Base-by-base conservation (phyloP, 345 rosid genomes). In the Mallotus nudiflorus region DNA sequence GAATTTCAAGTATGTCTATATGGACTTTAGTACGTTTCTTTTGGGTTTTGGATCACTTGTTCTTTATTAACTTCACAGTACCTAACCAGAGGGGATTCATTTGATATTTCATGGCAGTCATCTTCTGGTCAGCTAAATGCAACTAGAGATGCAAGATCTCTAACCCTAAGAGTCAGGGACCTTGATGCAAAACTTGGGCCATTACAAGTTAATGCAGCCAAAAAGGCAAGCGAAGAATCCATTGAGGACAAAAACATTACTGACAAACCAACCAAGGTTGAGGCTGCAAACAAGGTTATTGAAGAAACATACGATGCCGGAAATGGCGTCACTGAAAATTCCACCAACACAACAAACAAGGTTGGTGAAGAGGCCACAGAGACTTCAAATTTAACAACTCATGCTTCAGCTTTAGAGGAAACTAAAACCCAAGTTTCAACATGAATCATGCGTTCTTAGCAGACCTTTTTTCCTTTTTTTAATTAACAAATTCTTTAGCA, bases 161-260 rank as follows among this genome's bases (percentile, higher is more conserved):
- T 93, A 35, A 82, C 85, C 13, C 65, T 62, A 27, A 82, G 70
- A 16, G 81, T 91, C 67, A 93, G 85, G 83, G 85, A 85, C 72
- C 69, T 83, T 67, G 98, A 91, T 69, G 86, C 86, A 69, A 83
- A 82, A 82, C 84, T 89, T 69, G 90, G 87, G 68, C 86, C 91
- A 35, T 42, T 86, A 53, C 79, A 77, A 71, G 74, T 76, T 76
- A 77, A 20, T 62, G 19, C 51, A 12, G 44, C 57, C 4, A 24
- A 65, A 13, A 46, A 40, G 50, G 49, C 8, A 52, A 39, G 63
- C 33, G 52, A 73, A 73, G 42, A 66, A 48, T 35, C 66, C 55
- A 18, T 16, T 5, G 45, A 73, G 65, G 35, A 31, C 16, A 64
- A 56, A 11, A 59, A 51, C 29, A 28, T 27, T 39, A 40, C n/a